Base-by-base conservation (phyloP, 306 rosid species). In the Trifolium dubium region DNA sequence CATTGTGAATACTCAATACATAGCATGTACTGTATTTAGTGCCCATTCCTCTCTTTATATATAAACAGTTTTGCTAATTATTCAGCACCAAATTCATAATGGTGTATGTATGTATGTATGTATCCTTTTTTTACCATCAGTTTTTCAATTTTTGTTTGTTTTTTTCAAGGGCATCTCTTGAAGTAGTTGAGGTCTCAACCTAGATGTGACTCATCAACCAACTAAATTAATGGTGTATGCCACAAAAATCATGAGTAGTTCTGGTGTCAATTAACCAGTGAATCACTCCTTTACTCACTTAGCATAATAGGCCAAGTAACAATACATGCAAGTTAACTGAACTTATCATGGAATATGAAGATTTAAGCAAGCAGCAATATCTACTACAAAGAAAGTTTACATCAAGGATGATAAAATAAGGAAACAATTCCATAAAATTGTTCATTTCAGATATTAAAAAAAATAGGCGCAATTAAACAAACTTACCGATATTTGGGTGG, bases 191-290 rank as follows among this genome's bases (percentile, higher is more conserved):
- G 29, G 62, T 49, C 64, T 69, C 19, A 59, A 30, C 32, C 55
- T 62, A 61, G 53, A 60, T 60, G 64, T 66, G 71, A 69, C 71
- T 60, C 55, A 17, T 41, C 81, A 69, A 43, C 81, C 37, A 60
- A 49, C 54, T n/a, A 10, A 34, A 60, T 47, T 44, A 69, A 69
- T 43, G 60, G 34, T 15, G 60, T 12, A 56, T 43, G 12, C 17
- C 40, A 67, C 47, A 55, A 19, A 76, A 55, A 68, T 7, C 68
- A 30, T 76, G 8, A 35, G 44, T 30, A 7, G 18, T 66, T 66
- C 66, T 40, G 13, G 4, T 49, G 55, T 3, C 5, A n/a, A 44
- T 30, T 55, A 31, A 76, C 61, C 61, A 67, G 31, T 60, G 64
- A 60, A 47, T 30, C 61, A 39, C 41, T 70, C 51, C 10, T 56